phyloP scores from a whole-genome alignment of 1,284 basidiomycete genomes.

The Marasmius fiardii region DNA sequence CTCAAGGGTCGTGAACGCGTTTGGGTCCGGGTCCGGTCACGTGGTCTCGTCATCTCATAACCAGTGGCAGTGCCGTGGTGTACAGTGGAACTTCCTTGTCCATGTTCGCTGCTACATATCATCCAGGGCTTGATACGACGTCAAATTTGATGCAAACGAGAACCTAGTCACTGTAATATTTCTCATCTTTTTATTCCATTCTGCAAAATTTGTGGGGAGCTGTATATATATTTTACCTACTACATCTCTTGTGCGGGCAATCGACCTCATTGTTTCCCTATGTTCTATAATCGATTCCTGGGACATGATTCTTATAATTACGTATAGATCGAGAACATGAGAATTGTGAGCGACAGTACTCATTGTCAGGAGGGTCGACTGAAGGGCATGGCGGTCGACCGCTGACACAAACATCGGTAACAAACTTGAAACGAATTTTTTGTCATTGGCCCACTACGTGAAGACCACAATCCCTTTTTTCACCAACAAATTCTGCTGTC shows the following conservation, averaged over 20 bases:
- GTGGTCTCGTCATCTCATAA: background rate
- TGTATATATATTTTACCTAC: too few relatives aligned
- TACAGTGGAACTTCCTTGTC: too few relatives aligned
- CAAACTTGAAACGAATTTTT: constrained; percentile 1
- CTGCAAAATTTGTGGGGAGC: too few relatives aligned
- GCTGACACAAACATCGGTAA: background rate
- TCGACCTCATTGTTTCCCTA: background rate
- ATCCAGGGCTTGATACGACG: too few relatives aligned
- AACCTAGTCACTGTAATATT: too few relatives aligned
- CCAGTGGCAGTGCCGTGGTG: background rate
- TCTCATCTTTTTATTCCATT: too few relatives aligned
- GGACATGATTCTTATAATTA: background rate
- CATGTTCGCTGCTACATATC: too few relatives aligned
- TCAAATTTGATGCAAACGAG: too few relatives aligned
- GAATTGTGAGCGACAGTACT: background rate
- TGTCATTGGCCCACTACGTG: constrained; percentile 3
- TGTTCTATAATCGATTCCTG: background rate
- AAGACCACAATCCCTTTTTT: background rate
- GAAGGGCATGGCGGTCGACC: background rate
- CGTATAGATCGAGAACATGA: background rate
- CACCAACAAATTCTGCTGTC: background rate
- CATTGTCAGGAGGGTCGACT: background rate
- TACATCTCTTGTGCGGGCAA: background rate
- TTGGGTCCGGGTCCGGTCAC: background rate
- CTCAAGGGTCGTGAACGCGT: background rate